Percentiles rank a stretch among this genome's conserved stretches.
Conservation (phyloP, 2,329 filamentous ascomycete species). For the Alternaria sp. region DNA sequence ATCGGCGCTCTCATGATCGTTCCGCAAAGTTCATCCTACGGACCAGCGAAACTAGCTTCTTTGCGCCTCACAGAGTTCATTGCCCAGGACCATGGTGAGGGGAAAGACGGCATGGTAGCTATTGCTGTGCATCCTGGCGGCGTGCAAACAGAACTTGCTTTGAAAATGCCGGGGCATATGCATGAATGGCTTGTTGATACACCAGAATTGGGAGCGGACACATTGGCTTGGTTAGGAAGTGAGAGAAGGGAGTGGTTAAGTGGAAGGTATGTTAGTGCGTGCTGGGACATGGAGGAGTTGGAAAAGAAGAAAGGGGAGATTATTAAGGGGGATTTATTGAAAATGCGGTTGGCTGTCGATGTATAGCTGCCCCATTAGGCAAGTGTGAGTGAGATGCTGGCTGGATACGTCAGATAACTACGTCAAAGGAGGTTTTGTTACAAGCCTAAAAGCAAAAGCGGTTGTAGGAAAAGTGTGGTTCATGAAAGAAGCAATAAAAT, state of each 20-base stretch:
- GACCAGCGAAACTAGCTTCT: slow-evolving; percentile 59
- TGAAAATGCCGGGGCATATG: slow-evolving; percentile 15
- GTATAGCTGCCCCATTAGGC: not conserved
- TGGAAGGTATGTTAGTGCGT: slow-evolving; percentile 35
- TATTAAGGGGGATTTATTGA: slow-evolving; percentile 23
- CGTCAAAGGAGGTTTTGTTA: not conserved
- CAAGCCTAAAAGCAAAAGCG: not conserved
- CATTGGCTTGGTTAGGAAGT: slow-evolving; percentile 35
- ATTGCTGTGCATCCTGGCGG: slow-evolving; percentile 37
- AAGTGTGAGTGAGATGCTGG: not conserved
- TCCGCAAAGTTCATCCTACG: slow-evolving; percentile 49
- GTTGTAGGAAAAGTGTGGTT: not conserved
- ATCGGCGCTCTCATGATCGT: slow-evolving; percentile 48
- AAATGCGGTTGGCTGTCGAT: slow-evolving; percentile 25
- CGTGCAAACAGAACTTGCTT: slow-evolving; percentile 24
- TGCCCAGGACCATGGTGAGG: slow-evolving; percentile 49
- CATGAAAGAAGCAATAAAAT: not conserved
- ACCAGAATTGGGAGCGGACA: slow-evolving; percentile 36
- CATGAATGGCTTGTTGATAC: slow-evolving; percentile 29
- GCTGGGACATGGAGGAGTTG: slow-evolving; percentile 45
- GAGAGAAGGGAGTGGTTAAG: slow-evolving; percentile 37
- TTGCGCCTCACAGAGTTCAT: slow-evolving; percentile 61
- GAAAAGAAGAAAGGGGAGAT: slow-evolving; percentile 23
- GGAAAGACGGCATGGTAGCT: slow-evolving; percentile 27
- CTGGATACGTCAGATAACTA: not conserved